Percentiles rank a stretch among this genome's conserved stretches.
Evolutionary conservation across 164 flowering plant species (phyloP).

Genomic region (Aristolochia contorta): DNA sequence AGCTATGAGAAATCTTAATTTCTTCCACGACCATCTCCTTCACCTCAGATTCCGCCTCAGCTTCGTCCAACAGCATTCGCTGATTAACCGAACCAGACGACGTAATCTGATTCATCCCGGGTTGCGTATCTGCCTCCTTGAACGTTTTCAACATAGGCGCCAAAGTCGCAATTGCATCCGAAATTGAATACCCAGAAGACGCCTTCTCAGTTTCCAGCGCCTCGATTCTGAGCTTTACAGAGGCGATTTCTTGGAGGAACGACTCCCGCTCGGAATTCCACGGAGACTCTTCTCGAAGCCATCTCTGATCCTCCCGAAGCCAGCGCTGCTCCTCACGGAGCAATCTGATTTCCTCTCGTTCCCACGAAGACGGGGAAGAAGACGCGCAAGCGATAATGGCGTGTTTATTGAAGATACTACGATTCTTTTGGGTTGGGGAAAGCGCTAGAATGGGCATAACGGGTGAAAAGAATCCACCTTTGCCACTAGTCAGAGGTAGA

Average conservation of each 20-base stretch:
- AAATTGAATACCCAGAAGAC: constrained; percentile 16
- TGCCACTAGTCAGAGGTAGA: too few relatives aligned
- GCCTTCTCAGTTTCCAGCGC: constrained; percentile 25
- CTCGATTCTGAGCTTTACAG: constrained; percentile 41
- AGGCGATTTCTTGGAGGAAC: constrained; percentile 38
- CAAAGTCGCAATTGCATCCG: constrained; percentile 26
- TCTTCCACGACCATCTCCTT: constrained; percentile 31
- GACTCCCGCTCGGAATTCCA: constrained; percentile 67
- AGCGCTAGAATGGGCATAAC: too few relatives aligned
- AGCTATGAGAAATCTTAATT: constrained; percentile 23
- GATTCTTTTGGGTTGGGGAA: too few relatives aligned
- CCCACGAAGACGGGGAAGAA: constrained; percentile 9
- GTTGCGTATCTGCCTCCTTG: constrained; percentile 30
- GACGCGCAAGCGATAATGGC: background rate
- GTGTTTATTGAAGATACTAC: background rate
- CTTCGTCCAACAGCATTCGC: constrained; percentile 31
- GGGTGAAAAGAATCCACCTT: too few relatives aligned
- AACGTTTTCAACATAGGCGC: constrained; percentile 27
- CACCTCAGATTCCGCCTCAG: constrained; percentile 14
- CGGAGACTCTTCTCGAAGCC: constrained; percentile 64
- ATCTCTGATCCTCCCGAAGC: constrained; percentile 80
- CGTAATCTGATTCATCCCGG: constrained; percentile 22
- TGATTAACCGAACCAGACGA: constrained; percentile 33
- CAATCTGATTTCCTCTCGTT: constrained; percentile 24
- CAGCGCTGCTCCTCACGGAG: constrained; percentile 50